These are phyloP conservation scores for Antarctomyces pellizariae DNA, from an alignment of 495 filamentous ascomycete genomes.

Conservation along the genomic window DNA sequence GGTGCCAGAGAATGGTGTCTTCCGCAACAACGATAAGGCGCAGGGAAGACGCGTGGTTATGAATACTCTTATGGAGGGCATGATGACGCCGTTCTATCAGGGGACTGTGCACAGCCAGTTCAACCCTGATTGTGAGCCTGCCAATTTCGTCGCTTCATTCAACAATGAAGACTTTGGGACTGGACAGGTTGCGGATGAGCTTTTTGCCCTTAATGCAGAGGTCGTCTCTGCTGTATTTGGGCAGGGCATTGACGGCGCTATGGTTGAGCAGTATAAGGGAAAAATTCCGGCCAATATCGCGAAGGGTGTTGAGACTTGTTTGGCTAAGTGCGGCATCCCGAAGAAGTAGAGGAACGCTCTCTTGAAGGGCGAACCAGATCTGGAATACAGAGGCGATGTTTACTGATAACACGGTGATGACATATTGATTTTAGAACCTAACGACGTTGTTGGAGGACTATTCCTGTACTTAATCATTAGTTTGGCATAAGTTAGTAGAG, in stretches of 20 bases:
- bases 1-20: slow-evolving; percentile 20
- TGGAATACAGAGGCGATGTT: no score
- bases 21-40: slow-evolving; percentile 4
- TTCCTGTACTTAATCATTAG: no score
- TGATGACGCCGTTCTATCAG: slow-evolving; percentile 21
- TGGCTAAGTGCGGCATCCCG: slow-evolving; percentile 8
- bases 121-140: slow-evolving; percentile 20
- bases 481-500: no score
- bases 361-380: no score
- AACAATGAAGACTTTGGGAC: slow-evolving; percentile 19
- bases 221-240: slow-evolving; percentile 15
- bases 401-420: no score
- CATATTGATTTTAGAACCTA: no score
- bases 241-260: slow-evolving; percentile 12
- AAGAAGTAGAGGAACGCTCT: no score
- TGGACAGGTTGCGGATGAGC: slow-evolving; percentile 12
- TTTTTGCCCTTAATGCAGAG: slow-evolving; percentile 15
- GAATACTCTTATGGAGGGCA: slow-evolving; percentile 13
- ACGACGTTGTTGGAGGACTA: no score
- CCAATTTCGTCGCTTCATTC: slow-evolving; percentile 19
- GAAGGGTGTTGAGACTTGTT: slow-evolving; percentile 8
- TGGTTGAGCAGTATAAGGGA: slow-evolving; percentile 16
- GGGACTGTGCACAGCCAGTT: slow-evolving; percentile 23
- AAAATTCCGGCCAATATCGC: slow-evolving; percentile 15
- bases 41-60: slow-evolving; percentile 10